Evolutionary conservation across 495 filamentous ascomycete species (phyloP).

Genomic region (Annulohypoxylon nitens): DNA sequence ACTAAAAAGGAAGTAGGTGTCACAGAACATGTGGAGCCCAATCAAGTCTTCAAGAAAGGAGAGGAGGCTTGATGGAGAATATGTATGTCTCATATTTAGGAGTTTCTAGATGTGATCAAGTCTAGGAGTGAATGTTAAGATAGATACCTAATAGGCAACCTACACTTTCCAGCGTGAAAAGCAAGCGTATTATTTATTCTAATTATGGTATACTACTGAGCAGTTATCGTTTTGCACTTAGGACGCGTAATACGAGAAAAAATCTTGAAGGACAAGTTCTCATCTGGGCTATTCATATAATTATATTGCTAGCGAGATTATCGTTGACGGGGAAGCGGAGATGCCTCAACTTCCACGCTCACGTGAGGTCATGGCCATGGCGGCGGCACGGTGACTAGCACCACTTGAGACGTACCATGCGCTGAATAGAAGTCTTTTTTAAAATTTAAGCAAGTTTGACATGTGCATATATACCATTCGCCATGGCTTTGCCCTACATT

Average conservation of each 20-base stretch:
- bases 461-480: background rate
- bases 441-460: background rate
- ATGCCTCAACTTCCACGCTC: no score
- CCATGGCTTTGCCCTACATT: background rate
- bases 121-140: background rate
- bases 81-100: background rate
- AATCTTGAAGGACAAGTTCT: no score
- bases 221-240: no score
- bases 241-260: no score
- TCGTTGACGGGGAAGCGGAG: no score
- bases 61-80: background rate
- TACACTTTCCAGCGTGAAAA: background rate
- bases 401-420: background rate
- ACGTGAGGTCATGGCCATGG: background rate
- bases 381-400: background rate
- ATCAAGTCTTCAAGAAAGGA: no score
- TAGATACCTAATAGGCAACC: no score
- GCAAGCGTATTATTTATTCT: no score
- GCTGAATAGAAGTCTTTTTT: background rate
- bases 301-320: background rate
- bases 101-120: no score
- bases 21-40: background rate
- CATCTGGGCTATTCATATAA: background rate
- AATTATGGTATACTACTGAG: no score
- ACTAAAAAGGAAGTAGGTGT: background rate